Conservation (phyloP, 768 basidiomycete genomes). For the Leccinum sublutescens region DNA sequence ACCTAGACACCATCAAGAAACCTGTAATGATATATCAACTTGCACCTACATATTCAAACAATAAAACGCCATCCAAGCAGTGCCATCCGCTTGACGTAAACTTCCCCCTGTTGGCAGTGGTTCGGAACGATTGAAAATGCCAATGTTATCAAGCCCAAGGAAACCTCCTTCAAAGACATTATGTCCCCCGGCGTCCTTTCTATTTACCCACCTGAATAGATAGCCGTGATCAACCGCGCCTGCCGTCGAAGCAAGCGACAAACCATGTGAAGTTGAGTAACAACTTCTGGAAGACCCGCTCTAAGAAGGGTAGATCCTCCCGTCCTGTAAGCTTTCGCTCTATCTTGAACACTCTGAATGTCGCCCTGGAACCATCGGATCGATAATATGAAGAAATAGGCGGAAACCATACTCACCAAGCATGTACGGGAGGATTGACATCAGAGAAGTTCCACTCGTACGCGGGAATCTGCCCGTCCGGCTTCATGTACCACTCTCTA, state of each 20-base stretch:
- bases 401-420: constrained; percentile 57
- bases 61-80: constrained; percentile 99
- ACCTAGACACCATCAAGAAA: constrained; percentile 44
- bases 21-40: not conserved
- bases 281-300: constrained; percentile 97
- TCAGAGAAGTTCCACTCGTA: constrained; percentile 99
- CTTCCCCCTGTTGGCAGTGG: constrained; percentile 92
- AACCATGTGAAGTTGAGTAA: constrained; percentile 96
- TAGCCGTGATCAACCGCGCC: not conserved
- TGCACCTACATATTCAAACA: constrained; percentile 83
- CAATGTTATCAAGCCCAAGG: constrained; percentile 96
- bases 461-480: constrained; percentile 96
- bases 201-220: constrained; percentile 86
- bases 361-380: constrained; percentile 56
- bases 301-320: constrained; percentile 90
- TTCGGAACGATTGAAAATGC: constrained; percentile 96
- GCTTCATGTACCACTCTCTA: constrained; percentile 99
- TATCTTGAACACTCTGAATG: constrained; percentile 98
- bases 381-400: not conserved
- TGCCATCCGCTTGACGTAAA: constrained; percentile 96
- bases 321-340: constrained; percentile 92
- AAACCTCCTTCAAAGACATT: constrained; percentile 99
- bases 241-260: constrained; percentile 12
- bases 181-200: constrained; percentile 92
- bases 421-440: constrained; percentile 98